Base-by-base conservation (phyloP, 345 rosid species). In the Salix udensis region DNA sequence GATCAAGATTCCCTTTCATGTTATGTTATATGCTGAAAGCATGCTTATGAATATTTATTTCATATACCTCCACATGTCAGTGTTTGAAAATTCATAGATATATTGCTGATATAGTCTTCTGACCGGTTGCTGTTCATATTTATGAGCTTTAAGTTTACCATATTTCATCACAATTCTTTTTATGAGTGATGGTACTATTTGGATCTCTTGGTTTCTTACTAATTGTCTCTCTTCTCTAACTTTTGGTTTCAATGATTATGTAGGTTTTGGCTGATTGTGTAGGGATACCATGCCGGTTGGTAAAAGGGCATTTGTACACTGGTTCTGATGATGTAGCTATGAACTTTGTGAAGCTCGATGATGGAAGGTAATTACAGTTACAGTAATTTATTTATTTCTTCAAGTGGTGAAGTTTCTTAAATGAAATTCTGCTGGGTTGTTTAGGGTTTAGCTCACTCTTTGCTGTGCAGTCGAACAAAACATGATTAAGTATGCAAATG, bases 291-390 rank as follows among this genome's bases (percentile, higher is more conserved):
- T 92, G 98, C 79, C 93, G 94, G 67, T 86, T 94, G 80, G 98
- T 94, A 81, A 94, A 92, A 84, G 98, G 97, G 77, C 91, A 85
- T 52, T 92, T 89, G 75, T 94, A 90, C 79, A 92, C 97, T 16
- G 96, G 98, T 84, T 91, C 94, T 19, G 91, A 87, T 65, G 98
- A 94, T 74, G 92, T 89, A 69, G 97, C 97, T 52, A 90, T 94
- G 90, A 92, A 92, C 87, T 89, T 93, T 87, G 93, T 94, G 66
- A 92, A 88, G 88, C 73, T 91, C 78, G 92, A 87, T 65, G 97
- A 91, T 82, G 96, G 97, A 88, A 92, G 98, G 97, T 94, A 83
- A 83, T 36, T 73, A 42, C 70, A 79, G 24, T 68, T 68, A 67
- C 74, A 50, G 62, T 50, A 69, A 8, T 55, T 28, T 65, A 65